Evolutionary conservation across 371 early-diverging fungal species (phyloP).

Genomic region (Choanephora cucurbitarum): DNA sequence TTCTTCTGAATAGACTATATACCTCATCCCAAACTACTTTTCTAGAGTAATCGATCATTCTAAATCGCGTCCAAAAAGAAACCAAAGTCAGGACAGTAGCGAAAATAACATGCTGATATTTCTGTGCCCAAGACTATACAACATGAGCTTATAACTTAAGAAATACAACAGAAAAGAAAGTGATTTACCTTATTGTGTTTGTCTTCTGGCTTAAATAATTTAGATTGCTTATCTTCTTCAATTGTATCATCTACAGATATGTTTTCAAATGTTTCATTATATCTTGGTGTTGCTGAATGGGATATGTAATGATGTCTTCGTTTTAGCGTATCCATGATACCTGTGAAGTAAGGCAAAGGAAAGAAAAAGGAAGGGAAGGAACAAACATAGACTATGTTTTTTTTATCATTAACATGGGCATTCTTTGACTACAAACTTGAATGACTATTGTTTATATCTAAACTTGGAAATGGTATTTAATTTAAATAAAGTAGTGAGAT

Average conservation of each 20-base stretch:
- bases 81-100: slow-evolving; percentile 40
- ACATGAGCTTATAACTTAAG: too few species aligned
- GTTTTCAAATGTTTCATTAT: slow-evolving; percentile 18
- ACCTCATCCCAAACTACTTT: slow-evolving; percentile 82
- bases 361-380: neutral
- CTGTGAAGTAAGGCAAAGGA: slow-evolving; percentile 1
- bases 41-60: slow-evolving; percentile 69
- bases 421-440: slow-evolving; percentile 1
- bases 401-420: neutral
- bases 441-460: neutral
- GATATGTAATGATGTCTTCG: slow-evolving; percentile 18
- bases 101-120: slow-evolving; percentile 11
- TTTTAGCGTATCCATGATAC: slow-evolving; percentile 24
- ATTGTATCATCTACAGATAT: slow-evolving; percentile 10
- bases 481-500: too few species aligned
- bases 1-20: slow-evolving; percentile 3
- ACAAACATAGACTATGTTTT: neutral
- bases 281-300: slow-evolving; percentile 25
- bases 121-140: slow-evolving; percentile 5
- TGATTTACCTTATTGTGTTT: slow-evolving; percentile 14
- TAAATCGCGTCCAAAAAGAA: slow-evolving; percentile 74
- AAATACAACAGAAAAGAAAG: too few species aligned
- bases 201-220: slow-evolving; percentile 1
- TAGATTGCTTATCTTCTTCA: slow-evolving; percentile 7
- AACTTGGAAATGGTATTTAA: neutral